Evolutionary conservation across 441 rosid species (phyloP).

Genomic region (Cnidoscolus chayamansa): DNA sequence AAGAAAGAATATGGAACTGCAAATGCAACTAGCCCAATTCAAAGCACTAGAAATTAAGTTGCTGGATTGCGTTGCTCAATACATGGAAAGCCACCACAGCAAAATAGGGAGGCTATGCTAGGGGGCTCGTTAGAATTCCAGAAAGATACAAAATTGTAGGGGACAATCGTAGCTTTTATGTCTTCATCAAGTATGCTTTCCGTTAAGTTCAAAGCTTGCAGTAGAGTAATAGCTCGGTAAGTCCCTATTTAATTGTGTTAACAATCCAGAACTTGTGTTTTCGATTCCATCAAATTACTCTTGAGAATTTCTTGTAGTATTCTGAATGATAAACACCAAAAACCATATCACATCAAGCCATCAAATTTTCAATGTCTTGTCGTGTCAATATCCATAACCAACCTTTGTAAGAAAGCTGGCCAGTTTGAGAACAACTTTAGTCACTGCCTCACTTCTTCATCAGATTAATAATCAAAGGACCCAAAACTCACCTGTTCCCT

Average conservation of each 20-base stretch:
- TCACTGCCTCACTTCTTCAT: constrained; percentile 94
- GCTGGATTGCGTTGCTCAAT: constrained; percentile 41
- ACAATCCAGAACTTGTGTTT: too few species aligned
- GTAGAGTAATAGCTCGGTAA: too few species aligned
- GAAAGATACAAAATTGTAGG: not conserved
- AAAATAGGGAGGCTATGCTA: constrained; percentile 31
- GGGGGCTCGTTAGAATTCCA: not conserved
- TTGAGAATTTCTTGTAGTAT: too few species aligned
- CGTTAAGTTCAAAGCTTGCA: too few species aligned
- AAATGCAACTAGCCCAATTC: constrained; percentile 41
- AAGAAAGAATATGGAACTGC: constrained; percentile 40
- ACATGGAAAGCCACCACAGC: constrained; percentile 22
- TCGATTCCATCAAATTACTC: too few species aligned
- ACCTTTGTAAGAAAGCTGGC: constrained; percentile 88
- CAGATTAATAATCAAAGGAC: constrained; percentile 66
- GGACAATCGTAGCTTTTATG: not conserved
- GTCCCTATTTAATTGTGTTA: too few species aligned
- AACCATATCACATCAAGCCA: not conserved
- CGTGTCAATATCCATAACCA: too few species aligned
- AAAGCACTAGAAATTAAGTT: constrained; percentile 41
- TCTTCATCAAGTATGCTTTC: not conserved
- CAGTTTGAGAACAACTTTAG: constrained; percentile 79
- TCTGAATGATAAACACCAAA: not conserved
- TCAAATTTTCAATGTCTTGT: not conserved
- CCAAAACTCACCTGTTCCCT: constrained; percentile 67